Percentiles rank a stretch among this genome's conserved stretches.
These are phyloP conservation scores for Linnemannia elongata DNA, from an alignment of 192 early-diverging fungal species.

Conservation along the genomic window DNA sequence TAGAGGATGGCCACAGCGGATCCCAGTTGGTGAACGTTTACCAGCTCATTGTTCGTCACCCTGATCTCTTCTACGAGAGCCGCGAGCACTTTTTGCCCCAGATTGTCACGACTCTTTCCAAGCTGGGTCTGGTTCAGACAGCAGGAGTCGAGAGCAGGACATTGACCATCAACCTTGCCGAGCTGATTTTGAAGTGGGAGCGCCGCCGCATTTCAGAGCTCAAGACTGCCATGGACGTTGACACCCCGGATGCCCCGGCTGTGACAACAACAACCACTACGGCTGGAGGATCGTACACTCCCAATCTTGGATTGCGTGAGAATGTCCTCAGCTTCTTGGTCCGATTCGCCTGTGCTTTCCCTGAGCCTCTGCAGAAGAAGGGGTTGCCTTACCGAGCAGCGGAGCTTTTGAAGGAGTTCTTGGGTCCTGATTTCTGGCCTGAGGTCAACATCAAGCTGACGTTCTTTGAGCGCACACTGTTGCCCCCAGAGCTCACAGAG, in stretches of 20 bases:
- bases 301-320: conserved; percentile 66
- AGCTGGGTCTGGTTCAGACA: conserved; percentile 88
- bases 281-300: conserved; percentile 59
- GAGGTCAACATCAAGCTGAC: conserved; percentile 76
- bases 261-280: conserved; percentile 29
- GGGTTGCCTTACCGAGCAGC: conserved; percentile 72
- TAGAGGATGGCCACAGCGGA: conserved; percentile 94
- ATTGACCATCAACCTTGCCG: conserved; percentile 90
- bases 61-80: conserved; percentile 90
- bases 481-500: conserved; percentile 69
- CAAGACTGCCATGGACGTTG: conserved; percentile 47
- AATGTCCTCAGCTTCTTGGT: conserved; percentile 72
- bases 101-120: conserved; percentile 88
- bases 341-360: conserved; percentile 73
- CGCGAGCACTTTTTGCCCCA: conserved; percentile 92
- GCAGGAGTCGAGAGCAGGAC: conserved; percentile 88
- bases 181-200: conserved; percentile 95
- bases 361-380: conserved; percentile 63
- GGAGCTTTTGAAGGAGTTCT: conserved; percentile 72
- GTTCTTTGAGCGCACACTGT: conserved; percentile 76
- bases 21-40: conserved; percentile 93
- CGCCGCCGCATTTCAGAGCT: conserved; percentile 67
- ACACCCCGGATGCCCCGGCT: conserved; percentile 40
- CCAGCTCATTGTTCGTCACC: conserved; percentile 90
- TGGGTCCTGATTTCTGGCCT: conserved; percentile 77